A percentile compares a stretch with the other conserved stretches of the same genome.
Evolutionary conservation across 768 basidiomycete genomes (phyloP).

Genomic region (Boletus rubescentipes): DNA sequence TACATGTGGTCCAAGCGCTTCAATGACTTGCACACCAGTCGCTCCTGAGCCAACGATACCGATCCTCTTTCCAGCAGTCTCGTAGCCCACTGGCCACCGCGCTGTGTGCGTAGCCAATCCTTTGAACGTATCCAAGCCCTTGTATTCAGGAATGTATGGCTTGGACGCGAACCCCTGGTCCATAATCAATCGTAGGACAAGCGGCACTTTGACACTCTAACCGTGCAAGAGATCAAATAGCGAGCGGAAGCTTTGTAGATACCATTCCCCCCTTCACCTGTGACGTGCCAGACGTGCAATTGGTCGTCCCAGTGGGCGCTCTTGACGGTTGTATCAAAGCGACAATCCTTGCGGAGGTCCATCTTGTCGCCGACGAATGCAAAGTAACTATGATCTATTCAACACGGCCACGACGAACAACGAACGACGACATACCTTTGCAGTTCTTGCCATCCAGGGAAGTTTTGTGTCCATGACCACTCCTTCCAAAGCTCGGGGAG

Average conservation of each 20-base stretch:
- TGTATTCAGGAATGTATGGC: conserved; percentile 3
- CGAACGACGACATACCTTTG: not conserved
- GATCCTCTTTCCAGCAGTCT: conserved; percentile 8
- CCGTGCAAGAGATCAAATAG: conserved; percentile 6
- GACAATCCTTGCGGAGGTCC: conserved; percentile 10
- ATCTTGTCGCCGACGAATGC: conserved; percentile 10
- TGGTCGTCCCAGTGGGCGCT: conserved; percentile 10
- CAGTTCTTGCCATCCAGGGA: conserved; percentile 8
- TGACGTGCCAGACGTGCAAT: conserved; percentile 8
- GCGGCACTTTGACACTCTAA: not conserved
- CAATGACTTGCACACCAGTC: conserved; percentile 6
- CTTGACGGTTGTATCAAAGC: conserved; percentile 12
- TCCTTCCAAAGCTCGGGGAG: conserved; percentile 15
- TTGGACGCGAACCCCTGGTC: conserved; percentile 7
- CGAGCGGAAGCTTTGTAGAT: conserved; percentile 4
- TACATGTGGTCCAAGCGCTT: conserved; percentile 4
- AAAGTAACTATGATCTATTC: conserved; percentile 3
- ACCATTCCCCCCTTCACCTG: not conserved
- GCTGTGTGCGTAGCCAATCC: conserved; percentile 4
- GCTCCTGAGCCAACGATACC: conserved; percentile 10
- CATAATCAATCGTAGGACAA: not conserved
- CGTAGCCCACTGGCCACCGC: conserved; percentile 5
- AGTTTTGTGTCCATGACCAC: conserved; percentile 12
- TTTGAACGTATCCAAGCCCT: conserved; percentile 5
- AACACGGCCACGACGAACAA: not conserved